These are phyloP conservation scores for Eimeria sp. DNA, from an alignment of 169 alveolate genomes.

Conservation along the genomic window DNA sequence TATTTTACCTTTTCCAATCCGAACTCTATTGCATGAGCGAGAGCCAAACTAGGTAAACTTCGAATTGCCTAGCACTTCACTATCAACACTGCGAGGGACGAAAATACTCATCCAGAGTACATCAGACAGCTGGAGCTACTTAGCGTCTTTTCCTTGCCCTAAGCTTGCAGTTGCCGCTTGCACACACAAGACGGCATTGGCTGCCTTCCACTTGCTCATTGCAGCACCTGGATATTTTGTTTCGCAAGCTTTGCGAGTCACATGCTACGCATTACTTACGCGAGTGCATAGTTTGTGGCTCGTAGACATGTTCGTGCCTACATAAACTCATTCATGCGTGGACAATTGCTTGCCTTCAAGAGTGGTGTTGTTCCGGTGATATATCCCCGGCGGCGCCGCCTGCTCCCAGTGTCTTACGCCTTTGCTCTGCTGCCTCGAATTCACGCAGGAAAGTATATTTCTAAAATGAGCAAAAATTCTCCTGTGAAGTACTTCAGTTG, in stretches of 20 bases:
- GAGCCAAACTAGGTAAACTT: no score
- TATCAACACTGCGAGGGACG: no score
- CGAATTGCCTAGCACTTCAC: no score
- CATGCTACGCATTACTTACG: no score
- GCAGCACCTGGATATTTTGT: not conserved
- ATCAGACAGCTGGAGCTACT: not conserved
- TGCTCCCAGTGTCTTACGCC: no score
- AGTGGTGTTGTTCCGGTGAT: no score
- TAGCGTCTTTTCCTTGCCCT: not conserved
- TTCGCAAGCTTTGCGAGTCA: not conserved
- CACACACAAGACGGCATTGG: not conserved
- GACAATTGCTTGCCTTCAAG: not conserved
- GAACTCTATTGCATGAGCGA: no score
- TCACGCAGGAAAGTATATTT: no score
- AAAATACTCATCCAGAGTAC: not conserved
- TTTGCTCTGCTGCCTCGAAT: no score
- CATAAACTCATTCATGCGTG: not conserved
- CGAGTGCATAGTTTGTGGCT: not conserved
- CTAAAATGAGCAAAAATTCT: no score
- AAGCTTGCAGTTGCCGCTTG: not conserved
- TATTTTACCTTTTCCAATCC: no score
- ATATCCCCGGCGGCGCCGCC: not conserved
- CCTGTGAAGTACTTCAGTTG: not conserved
- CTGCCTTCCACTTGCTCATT: not conserved
- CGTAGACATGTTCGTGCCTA: not conserved